A percentile compares a stretch with the other conserved stretches of the same genome.
phyloP scores from a whole-genome alignment of 2,329 filamentous ascomycete genomes.

The Trichoderma sp. region DNA sequence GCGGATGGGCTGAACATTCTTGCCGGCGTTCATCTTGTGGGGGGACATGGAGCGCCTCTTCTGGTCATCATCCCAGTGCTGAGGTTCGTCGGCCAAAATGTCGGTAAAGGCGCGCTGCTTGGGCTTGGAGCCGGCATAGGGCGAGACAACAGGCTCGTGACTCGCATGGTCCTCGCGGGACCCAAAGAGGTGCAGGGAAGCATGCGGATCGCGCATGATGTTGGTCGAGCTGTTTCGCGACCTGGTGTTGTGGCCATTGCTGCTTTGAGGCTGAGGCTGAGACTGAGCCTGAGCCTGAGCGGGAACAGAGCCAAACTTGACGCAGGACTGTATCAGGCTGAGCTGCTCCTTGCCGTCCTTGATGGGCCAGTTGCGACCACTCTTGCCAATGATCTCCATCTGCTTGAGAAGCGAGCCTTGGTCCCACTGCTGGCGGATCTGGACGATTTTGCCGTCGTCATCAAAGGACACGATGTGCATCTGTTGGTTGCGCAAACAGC shows the following conservation, averaged over 20 bases:
- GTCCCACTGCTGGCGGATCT: slow-evolving; percentile 93
- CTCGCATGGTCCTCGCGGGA: slow-evolving; percentile 65
- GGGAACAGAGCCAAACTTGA: slow-evolving; percentile 51
- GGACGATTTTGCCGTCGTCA: slow-evolving; percentile 72
- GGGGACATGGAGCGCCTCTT: slow-evolving; percentile 56
- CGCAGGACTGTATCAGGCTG: slow-evolving; percentile 68
- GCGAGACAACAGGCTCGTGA: slow-evolving; percentile 57
- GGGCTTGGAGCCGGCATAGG: slow-evolving; percentile 61
- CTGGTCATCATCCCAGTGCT: slow-evolving; percentile 49
- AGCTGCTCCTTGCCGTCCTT: slow-evolving; percentile 82
- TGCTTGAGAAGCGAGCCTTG: slow-evolving; percentile 91
- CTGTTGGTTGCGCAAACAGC: slow-evolving; percentile 47
- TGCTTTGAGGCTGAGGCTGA: slow-evolving; percentile 35
- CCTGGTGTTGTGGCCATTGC: slow-evolving; percentile 35
- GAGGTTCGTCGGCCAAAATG: slow-evolving; percentile 62
- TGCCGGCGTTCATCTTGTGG: slow-evolving; percentile 56
- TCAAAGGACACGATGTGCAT: slow-evolving; percentile 89
- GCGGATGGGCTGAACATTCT: slow-evolving; percentile 64
- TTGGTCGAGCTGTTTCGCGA: slow-evolving; percentile 58
- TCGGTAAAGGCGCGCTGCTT: slow-evolving; percentile 72
- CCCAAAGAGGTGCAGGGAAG: slow-evolving; percentile 74
- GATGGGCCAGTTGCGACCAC: slow-evolving; percentile 93
- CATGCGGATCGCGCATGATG: slow-evolving; percentile 64
- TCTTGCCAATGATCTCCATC: slow-evolving; percentile 88
- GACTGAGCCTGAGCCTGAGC: slow-evolving; percentile 35